Base-by-base conservation (phyloP, 225 moss, liverwort and hornwort species). In the Sphagnum tenellum region DNA sequence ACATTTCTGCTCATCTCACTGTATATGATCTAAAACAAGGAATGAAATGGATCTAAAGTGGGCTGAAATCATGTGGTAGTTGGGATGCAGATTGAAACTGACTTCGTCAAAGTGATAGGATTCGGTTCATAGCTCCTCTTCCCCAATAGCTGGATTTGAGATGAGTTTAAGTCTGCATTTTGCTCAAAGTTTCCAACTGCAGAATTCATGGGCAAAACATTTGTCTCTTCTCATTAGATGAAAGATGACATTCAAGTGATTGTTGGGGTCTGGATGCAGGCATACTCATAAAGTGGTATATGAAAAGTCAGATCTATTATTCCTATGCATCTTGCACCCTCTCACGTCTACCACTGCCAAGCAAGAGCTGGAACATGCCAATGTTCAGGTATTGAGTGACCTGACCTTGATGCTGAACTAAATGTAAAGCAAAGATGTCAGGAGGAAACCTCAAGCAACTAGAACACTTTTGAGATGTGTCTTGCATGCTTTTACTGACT, bases 41-140 rank as follows among this genome's bases (percentile, higher is more conserved):
- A 29, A 29, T 29, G 29, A 29, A 52, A 52, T 9, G 9, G 7
- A 52, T 52, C 6, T 52, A 9, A 9, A 52, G 9, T 5, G 52
- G 52, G 52, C 52, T 52, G 52, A 6, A 52, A 52, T 5, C 52
- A 52, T 52, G 9, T 52, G 52, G 52, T 44, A 49, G 49, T 6
- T 46, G 45, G 50, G 49, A 13, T 77, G 78, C 79, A 84, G 88
- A 74, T 88, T 65, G 77, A 75, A 44, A 12, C 87, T 9, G 69
- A 79, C 66, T 84, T 88, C 69, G 72, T 81, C 11, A 73, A 81
- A 57, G 74, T 79, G 29, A 73, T 84, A 9, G 84, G 76, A 61
- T 74, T 85, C 12, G 73, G 85, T 81, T 73, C 6, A 9, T 6
- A 54, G 12, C 10, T 50, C 45, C 10, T 12, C 45, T 55, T 46